Percentiles rank a stretch among this genome's conserved stretches.
Conservation (phyloP, 176 grass and related monocot genomes). For the Paspalum vaginatum region DNA sequence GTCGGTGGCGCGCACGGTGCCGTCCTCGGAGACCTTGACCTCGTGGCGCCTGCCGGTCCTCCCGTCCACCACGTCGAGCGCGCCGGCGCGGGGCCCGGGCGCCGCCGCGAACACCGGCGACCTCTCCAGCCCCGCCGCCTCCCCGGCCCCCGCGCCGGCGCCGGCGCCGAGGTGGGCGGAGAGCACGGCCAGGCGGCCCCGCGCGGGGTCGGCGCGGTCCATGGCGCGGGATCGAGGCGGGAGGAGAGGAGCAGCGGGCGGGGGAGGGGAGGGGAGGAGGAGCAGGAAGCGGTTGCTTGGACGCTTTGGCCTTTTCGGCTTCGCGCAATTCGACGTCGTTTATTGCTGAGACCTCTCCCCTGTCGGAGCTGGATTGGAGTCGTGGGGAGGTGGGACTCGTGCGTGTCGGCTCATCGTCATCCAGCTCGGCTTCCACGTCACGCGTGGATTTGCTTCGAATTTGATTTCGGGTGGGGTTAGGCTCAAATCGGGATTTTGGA, state of each 20-base stretch:
- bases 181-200: slow-evolving; percentile 60
- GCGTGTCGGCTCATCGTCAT: not conserved
- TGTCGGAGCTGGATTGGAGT: not conserved
- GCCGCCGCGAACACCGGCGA: slow-evolving; percentile 42
- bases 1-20: slow-evolving; percentile 76
- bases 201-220: slow-evolving; percentile 54
- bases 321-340: not conserved
- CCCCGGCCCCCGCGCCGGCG: not conserved
- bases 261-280: not conserved
- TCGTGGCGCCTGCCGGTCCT: slow-evolving; percentile 74
- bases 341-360: too few species aligned
- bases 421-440: not conserved
- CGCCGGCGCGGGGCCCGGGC: slow-evolving; percentile 52
- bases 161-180: slow-evolving; percentile 52
- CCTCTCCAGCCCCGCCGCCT: slow-evolving; percentile 51
- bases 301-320: slow-evolving; percentile 39
- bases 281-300: slow-evolving; percentile 35
- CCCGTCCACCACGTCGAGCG: slow-evolving; percentile 59
- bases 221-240: slow-evolving; percentile 19
- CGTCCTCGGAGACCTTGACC: slow-evolving; percentile 74
- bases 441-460: not conserved
- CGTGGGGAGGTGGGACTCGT: slow-evolving; percentile 10
- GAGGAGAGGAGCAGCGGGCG: not conserved
- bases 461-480: not conserved
- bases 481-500: not conserved